Evolutionary conservation across 2,329 filamentous ascomycete genomes (phyloP), one percentile per base, ranked within the genome.

Genomic region (Neofusicoccum laricinum): DNA sequence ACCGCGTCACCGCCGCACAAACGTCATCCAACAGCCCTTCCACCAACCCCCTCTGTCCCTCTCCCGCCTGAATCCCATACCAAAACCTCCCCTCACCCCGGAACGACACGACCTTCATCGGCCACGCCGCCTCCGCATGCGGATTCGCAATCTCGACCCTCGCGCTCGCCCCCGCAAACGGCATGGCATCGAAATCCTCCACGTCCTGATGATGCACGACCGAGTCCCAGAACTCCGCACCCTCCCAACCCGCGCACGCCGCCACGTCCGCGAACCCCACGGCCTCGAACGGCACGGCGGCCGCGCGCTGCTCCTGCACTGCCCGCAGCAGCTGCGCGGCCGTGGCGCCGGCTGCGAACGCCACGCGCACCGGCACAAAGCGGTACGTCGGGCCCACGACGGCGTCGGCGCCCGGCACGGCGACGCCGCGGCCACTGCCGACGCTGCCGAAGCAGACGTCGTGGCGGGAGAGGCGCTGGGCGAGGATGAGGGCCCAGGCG

Each of bases 351-450:
- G 79, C 69, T 2, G 78, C 76, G 17, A 76, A 48, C 0, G 63
- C 61, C 6, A 90, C 82, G 19, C 88, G 82, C 40, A 90, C 82
- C 0, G 88, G 88, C 0, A 88, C 81, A 70, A 89, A 87, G 69
- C 90, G 88, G 81, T 88, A 88, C 66, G 86, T 88, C 0, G 88
- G 88, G 0, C 88, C 88, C 50, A 86, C 81, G 51, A 89, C 85
- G 61, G 78, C 78, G 66, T 88, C 85, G 19, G 84, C 82, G 45
- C 80, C 80, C 15, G 82, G 77, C 0, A 88, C 77, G 64, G 84
- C 84, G 17, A 85, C 82, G 71, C 86, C 87, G 51, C 88, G 84
- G 0, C 88, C 88, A 65, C 83, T 87, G 46, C 88, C 86, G 0
- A 90, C 88, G 68, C 88, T 85, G 32, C 87, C 87, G 67, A 90